Conservation (phyloP, 2,329 filamentous ascomycete species). For the Phoma sp. region DNA sequence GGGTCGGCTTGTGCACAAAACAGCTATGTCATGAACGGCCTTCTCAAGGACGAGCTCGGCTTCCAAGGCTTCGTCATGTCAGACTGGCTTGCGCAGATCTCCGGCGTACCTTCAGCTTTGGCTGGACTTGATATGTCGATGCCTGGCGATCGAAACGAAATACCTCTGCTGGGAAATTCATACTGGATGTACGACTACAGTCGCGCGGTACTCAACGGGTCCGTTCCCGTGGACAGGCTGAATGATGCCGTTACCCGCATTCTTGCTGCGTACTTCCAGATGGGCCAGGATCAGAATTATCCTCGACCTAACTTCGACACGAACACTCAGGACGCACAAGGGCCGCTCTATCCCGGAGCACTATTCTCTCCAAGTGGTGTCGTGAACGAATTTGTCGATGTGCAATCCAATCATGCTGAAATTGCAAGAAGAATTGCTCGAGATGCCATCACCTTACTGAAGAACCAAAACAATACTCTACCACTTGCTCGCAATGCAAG, state of each 20-base stretch:
- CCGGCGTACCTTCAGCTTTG: constrained; percentile 77
- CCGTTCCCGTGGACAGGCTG: constrained; percentile 78
- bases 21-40: constrained; percentile 78
- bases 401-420: constrained; percentile 59
- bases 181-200: constrained; percentile 77
- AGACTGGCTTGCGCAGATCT: constrained; percentile 86
- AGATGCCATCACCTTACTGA: constrained; percentile 65
- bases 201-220: constrained; percentile 78
- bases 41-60: constrained; percentile 85
- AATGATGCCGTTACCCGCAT: constrained; percentile 89
- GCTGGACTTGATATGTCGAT: constrained; percentile 85
- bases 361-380: constrained; percentile 65
- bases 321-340: constrained; percentile 43
- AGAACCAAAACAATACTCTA: constrained; percentile 65
- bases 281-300: constrained; percentile 48
- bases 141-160: constrained; percentile 70
- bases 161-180: constrained; percentile 54
- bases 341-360: constrained; percentile 45
- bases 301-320: constrained; percentile 53
- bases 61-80: constrained; percentile 90
- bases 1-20: constrained; percentile 69
- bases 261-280: constrained; percentile 82
- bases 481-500: constrained; percentile 51
- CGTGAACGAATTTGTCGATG: constrained; percentile 72
- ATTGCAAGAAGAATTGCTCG: constrained; percentile 59